Evolutionary conservation across 257 asterid species (phyloP).

Genomic region (Nicotiana benthamiana): DNA sequence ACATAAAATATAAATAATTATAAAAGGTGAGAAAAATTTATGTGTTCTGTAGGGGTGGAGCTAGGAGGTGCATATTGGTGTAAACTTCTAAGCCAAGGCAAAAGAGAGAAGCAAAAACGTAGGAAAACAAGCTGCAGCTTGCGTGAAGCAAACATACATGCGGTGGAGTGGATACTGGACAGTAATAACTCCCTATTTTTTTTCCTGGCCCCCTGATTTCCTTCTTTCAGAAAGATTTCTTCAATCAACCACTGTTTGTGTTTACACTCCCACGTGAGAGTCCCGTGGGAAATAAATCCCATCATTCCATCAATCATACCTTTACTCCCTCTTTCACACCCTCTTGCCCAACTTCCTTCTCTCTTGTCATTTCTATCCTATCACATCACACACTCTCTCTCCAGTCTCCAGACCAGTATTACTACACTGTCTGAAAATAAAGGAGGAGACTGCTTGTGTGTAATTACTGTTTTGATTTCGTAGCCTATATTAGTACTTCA

Average conservation of each 20-base stretch:
- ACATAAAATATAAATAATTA: too few relatives aligned
- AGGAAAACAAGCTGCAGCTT: constrained; percentile 9
- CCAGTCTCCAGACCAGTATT: neutral
- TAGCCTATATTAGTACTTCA: neutral
- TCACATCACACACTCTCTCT: neutral
- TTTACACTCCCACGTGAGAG: constrained; percentile 26
- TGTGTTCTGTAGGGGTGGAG: neutral
- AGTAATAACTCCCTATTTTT: neutral
- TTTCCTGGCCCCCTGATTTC: too few relatives aligned
- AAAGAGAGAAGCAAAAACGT: neutral
- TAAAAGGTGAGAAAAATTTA: too few relatives aligned
- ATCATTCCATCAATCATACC: constrained; percentile 17
- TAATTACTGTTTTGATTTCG: neutral
- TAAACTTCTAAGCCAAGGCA: constrained; percentile 39
- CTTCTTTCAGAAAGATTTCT: neutral
- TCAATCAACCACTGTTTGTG: neutral
- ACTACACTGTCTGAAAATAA: neutral
- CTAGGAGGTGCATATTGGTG: neutral
- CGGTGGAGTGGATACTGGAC: constrained; percentile 5
- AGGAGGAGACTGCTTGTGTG: neutral
- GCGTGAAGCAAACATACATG: constrained; percentile 61
- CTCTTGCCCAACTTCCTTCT: neutral
- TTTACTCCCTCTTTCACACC: neutral
- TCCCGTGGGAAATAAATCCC: constrained; percentile 53
- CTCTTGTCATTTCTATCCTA: constrained; percentile 54